phyloP scores from a whole-genome alignment of 768 basidiomycete genomes.

The Mycena olivaceomarginata region DNA sequence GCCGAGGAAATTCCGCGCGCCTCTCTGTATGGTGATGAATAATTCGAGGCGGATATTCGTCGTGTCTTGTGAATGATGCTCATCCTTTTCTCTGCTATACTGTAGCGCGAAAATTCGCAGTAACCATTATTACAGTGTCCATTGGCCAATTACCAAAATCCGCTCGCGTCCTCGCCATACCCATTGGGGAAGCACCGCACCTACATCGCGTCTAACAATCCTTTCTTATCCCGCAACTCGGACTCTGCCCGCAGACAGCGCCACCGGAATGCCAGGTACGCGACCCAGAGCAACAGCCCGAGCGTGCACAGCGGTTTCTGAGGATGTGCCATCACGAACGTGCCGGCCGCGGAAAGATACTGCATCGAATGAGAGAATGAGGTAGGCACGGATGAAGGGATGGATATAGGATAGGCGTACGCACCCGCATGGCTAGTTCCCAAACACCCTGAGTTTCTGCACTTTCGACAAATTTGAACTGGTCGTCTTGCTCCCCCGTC shows the following conservation, averaged over 20 bases:
- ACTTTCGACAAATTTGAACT: no score
- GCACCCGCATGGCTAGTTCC: slow-evolving; percentile 79
- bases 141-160: no score
- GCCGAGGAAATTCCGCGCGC: no score
- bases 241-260: slow-evolving; percentile 40
- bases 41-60: no score
- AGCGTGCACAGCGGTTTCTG: slow-evolving; percentile 56
- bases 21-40: no score
- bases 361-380: slow-evolving; percentile 39
- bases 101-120: no score
- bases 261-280: slow-evolving; percentile 52
- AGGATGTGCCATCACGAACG: slow-evolving; percentile 59
- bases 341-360: slow-evolving; percentile 64
- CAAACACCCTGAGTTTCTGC: no score
- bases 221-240: background rate
- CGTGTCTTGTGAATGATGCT: no score
- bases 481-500: slow-evolving; percentile 31
- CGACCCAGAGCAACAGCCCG: slow-evolving; percentile 49
- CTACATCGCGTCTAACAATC: background rate
- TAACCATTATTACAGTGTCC: no score
- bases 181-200: no score
- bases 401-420: slow-evolving; percentile 31
- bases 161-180: no score
- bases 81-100: no score
- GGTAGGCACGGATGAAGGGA: background rate